These are phyloP conservation scores for Mrakia frigida DNA, from an alignment of 768 basidiomycete species.

Conservation along the genomic window DNA sequence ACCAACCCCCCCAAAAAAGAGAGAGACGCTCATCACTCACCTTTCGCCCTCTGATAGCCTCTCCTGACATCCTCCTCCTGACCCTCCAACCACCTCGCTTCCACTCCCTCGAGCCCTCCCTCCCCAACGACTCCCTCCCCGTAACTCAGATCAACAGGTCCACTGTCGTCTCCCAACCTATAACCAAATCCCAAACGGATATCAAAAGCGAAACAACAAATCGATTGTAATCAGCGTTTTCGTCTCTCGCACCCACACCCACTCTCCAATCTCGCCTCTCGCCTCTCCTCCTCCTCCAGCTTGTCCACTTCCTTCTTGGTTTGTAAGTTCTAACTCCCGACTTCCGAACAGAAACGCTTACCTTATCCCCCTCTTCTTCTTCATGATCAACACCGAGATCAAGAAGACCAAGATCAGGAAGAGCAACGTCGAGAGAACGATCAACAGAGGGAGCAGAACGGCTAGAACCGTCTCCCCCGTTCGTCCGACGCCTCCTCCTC, in stretches of 20 bases:
- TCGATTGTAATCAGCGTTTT: neutral
- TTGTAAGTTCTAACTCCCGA: too few species aligned
- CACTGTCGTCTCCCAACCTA: conserved; percentile 61
- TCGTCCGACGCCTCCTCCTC: neutral
- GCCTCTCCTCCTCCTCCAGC: neutral
- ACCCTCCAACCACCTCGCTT: conserved; percentile 86
- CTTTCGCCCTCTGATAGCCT: conserved; percentile 79
- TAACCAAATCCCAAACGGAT: neutral
- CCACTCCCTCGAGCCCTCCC: conserved; percentile 87
- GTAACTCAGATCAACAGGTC: conserved; percentile 86
- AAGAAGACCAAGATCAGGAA: conserved; percentile 89
- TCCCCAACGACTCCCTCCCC: conserved; percentile 81
- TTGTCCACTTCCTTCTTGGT: neutral
- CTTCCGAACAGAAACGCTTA: too few species aligned
- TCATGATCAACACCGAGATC: conserved; percentile 75
- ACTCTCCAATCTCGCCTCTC: neutral
- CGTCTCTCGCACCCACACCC: neutral
- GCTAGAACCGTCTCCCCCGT: conserved; percentile 52
- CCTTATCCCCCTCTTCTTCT: conserved; percentile 41
- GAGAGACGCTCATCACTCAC: conserved; percentile 48
- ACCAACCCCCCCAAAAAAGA: neutral
- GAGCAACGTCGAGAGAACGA: conserved; percentile 86
- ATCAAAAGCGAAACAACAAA: neutral
- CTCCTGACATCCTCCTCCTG: conserved; percentile 54
- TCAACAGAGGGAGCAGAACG: conserved; percentile 86